Percentiles rank a stretch among this genome's conserved stretches.
phyloP scores from a whole-genome alignment of 1,284 basidiomycete genomes.

The Moesziomyces parantarcticus region DNA sequence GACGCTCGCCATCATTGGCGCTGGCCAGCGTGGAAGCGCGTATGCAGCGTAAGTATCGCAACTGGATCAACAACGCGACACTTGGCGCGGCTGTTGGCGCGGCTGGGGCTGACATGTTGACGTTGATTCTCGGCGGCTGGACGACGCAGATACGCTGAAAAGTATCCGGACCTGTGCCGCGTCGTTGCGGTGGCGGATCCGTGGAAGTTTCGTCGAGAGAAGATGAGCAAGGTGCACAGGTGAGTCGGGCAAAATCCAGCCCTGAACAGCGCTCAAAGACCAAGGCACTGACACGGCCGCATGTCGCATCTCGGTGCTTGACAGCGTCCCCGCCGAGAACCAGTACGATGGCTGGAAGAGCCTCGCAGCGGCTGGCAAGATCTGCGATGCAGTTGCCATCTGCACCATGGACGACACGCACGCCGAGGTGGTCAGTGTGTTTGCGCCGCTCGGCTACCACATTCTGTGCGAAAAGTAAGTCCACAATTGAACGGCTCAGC shows the following conservation, averaged over 20 bases:
- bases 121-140: neutral
- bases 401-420: constrained; percentile 46
- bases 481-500: neutral
- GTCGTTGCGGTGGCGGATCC: constrained; percentile 37
- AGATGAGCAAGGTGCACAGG: constrained; percentile 41
- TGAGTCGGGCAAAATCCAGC: constrained; percentile 9
- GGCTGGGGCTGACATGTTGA: too few species aligned
- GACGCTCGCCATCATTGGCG: constrained; percentile 40
- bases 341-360: constrained; percentile 41
- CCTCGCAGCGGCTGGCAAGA: constrained; percentile 30
- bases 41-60: constrained; percentile 31
- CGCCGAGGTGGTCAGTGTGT: constrained; percentile 32
- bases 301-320: neutral
- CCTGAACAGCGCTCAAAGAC: too few species aligned
- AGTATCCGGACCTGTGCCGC: constrained; percentile 24
- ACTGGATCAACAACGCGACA: neutral
- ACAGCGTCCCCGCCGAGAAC: constrained; percentile 19
- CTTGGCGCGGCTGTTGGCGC: too few species aligned
- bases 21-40: constrained; percentile 36
- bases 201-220: constrained; percentile 37
- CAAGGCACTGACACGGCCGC: neutral
- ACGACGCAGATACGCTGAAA: constrained; percentile 20
- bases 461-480: constrained; percentile 39
- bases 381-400: constrained; percentile 37
- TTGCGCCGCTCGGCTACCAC: constrained; percentile 39